Evolutionary conservation across 2,329 filamentous ascomycete species (phyloP).

Genomic region (Ambrosiella xylebori): DNA sequence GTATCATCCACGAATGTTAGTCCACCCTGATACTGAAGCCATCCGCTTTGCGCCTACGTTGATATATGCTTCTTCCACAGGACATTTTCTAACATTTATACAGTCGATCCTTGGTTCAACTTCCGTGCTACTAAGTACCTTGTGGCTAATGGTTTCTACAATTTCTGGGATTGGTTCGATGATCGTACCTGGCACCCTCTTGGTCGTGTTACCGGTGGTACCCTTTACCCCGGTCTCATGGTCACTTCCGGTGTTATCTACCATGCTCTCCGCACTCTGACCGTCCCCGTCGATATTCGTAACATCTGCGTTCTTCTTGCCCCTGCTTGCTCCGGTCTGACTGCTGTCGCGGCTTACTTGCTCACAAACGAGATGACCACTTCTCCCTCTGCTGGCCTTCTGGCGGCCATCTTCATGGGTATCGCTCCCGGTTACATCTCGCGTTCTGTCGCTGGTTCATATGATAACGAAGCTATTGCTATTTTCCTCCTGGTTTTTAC

Average conservation of each 20-base stretch:
- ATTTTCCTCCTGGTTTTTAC: conserved; percentile 98
- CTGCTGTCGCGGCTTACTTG: conserved; percentile 82
- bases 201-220: conserved; percentile 93
- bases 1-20: conserved; percentile 98
- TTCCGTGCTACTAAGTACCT: conserved; percentile 97
- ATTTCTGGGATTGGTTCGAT: conserved; percentile 99
- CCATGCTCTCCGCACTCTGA: conserved; percentile 73
- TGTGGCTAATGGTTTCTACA: conserved; percentile 91
- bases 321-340: conserved; percentile 84
- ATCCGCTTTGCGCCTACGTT: neutral
- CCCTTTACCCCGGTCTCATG: conserved; percentile 97
- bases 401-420: conserved; percentile 92
- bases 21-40: conserved; percentile 18
- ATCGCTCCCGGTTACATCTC: conserved; percentile 97
- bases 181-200: conserved; percentile 99
- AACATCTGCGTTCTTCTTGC: conserved; percentile 97
- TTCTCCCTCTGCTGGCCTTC: conserved; percentile 84
- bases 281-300: conserved; percentile 89
- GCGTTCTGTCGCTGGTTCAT: conserved; percentile 90
- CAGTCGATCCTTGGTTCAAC: conserved; percentile 99
- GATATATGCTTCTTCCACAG: neutral
- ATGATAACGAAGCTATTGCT: conserved; percentile 98
- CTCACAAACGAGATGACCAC: conserved; percentile 93
- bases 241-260: conserved; percentile 96
- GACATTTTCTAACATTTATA: conserved; percentile 12